Base-by-base conservation (phyloP, 371 early-diverging fungal genomes). In the Chytridium lagenaria region DNA sequence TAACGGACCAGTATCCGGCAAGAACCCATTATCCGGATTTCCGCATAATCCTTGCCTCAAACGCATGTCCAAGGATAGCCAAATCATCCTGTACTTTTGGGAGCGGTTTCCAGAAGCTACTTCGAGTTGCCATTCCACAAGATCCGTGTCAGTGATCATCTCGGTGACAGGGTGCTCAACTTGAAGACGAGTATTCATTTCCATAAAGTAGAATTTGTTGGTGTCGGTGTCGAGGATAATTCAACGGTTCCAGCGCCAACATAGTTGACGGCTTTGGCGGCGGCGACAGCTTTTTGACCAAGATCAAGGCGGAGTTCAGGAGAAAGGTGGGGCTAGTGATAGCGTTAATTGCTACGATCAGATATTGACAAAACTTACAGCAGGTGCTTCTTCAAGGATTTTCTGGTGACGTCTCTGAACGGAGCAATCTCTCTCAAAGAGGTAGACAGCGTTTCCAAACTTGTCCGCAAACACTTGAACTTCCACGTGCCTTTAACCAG, bases 111-210 rank as follows among this genome's bases (percentile, higher is more conserved):
- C 95, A 33, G 94, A 85, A 31, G 97, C 95, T 26, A 95, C 94
- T 72, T 92, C 90, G 50, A 95, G 85, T 82, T 97, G 96, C 92
- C 95, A 93, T 64, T 92, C 93, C 1, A 97, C 98, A 64, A 99
- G 83, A 83, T 99, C 98, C 1, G 94, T 92, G 68, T 90, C 87
- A 16, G 95, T 95, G 34, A 97, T 90, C 93, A 95, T 93, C 82
- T 99, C 99, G 2, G 99, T 97, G 15, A 97, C 93, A 7, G 98
- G 97, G 82, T 98, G 99, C 82, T 98, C 98, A 10, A 99, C 96
- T 80, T 97, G 96, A 26, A 97, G 86, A 61, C 96, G 89, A 1
- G 96, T 95, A 84, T 96, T 96, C 94, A 97, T 96, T 85, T 98
- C 98, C 93, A 99, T 92, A 79, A 98, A 98, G 84, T 97, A 98